Evolutionary conservation across 805 yeast genomes (phyloP).

Genomic region (Millerozyma acaciae): DNA sequence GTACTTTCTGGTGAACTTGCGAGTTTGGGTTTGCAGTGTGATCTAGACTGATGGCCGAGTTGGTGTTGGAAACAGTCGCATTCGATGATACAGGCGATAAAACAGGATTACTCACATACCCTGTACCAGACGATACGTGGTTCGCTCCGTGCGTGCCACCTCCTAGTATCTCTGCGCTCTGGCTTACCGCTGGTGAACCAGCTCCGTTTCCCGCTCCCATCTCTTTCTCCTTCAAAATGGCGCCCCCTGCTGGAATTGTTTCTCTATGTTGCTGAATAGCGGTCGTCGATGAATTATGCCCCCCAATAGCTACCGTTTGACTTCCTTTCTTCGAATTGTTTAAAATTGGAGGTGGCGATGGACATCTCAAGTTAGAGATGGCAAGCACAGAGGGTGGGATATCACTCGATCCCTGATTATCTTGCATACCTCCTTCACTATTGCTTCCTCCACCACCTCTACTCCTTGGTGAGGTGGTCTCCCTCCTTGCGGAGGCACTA

Average conservation of each 20-base stretch:
- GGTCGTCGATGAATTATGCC: not conserved
- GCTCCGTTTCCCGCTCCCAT: constrained; percentile 5
- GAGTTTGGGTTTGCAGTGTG: constrained; percentile 27
- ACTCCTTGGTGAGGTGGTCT: too few species aligned
- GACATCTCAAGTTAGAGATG: constrained; percentile 56
- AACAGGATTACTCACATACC: constrained; percentile 2
- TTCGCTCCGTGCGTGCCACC: not conserved
- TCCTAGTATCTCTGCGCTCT: constrained; percentile 1
- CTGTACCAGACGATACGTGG: too few species aligned
- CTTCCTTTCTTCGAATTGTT: constrained; percentile 15
- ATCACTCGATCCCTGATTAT: constrained; percentile 7
- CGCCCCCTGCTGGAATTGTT: constrained; percentile 44
- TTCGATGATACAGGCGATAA: constrained; percentile 1
- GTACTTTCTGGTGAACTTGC: constrained; percentile 45
- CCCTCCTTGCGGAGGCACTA: too few species aligned
- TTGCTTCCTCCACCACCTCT: too few species aligned
- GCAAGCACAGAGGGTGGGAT: constrained; percentile 52
- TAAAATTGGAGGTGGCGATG: constrained; percentile 71
- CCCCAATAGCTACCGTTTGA: too few species aligned
- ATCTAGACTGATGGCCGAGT: constrained; percentile 23
- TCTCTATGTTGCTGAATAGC: constrained; percentile 8
- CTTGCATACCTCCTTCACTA: constrained; percentile 1
- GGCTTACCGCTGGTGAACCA: not conserved
- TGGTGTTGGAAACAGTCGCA: constrained; percentile 7
- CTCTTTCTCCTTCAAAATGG: constrained; percentile 28